Conservation (phyloP, 1,139 yeast genomes). For the Pichia sp. region DNA sequence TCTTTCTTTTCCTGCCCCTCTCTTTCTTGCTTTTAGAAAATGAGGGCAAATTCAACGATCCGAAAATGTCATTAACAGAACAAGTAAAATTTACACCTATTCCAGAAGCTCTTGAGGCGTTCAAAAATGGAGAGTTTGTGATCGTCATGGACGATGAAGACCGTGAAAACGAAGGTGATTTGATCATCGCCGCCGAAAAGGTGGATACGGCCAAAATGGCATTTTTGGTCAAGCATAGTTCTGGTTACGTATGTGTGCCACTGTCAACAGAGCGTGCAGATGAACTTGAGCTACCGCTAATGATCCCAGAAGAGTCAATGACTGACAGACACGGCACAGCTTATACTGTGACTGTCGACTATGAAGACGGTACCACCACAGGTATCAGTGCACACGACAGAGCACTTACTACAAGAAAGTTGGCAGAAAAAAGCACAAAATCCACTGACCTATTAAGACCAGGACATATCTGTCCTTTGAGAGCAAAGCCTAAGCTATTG, state of each 20-base stretch:
- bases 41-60: background rate
- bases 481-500: constrained; percentile 86
- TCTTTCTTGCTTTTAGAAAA: background rate
- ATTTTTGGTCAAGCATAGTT: constrained; percentile 79
- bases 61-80: background rate
- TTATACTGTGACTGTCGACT: constrained; percentile 89
- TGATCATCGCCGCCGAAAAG: constrained; percentile 83
- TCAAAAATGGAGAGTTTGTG: constrained; percentile 80
- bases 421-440: constrained; percentile 57
- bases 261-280: constrained; percentile 76
- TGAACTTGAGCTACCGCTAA: constrained; percentile 68
- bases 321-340: constrained; percentile 96
- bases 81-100: constrained; percentile 46
- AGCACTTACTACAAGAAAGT: constrained; percentile 69
- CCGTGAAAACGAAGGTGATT: constrained; percentile 97
- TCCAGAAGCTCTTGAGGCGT: constrained; percentile 74
- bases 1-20: background rate
- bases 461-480: constrained; percentile 88
- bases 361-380: constrained; percentile 83
- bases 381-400: constrained; percentile 96
- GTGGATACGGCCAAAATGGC: constrained; percentile 89
- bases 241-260: constrained; percentile 95
- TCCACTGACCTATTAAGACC: constrained; percentile 78
- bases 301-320: constrained; percentile 48
- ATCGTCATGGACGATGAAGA: constrained; percentile 94